Evolutionary conservation across 768 basidiomycete species (phyloP).

Genomic region (Collybia sordida): DNA sequence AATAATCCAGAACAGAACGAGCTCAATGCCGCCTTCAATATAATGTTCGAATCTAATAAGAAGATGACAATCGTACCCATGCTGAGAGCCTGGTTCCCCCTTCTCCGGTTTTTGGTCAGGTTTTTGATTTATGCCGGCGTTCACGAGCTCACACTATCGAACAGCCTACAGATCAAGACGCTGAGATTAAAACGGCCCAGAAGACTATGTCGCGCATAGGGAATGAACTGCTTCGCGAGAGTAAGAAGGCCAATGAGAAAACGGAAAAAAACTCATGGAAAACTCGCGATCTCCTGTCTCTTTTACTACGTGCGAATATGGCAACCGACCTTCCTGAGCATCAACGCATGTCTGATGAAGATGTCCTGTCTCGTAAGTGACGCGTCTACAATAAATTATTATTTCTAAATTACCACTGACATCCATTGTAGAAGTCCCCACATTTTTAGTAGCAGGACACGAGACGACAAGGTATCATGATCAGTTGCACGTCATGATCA

Average conservation of each 20-base stretch:
- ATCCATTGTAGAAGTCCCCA: conserved; percentile 40
- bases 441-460: conserved; percentile 49
- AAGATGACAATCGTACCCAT: conserved; percentile 24
- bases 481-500: background rate
- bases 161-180: conserved; percentile 15
- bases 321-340: conserved; percentile 31
- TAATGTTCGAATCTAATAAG: conserved; percentile 40
- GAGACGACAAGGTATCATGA: conserved; percentile 40
- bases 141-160: background rate
- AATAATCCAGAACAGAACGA: conserved; percentile 32
- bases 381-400: background rate
- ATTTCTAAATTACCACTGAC: background rate
- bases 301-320: conserved; percentile 49
- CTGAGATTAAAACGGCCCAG: conserved; percentile 19
- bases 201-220: conserved; percentile 39
- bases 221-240: conserved; percentile 34
- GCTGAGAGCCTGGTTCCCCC: conserved; percentile 29
- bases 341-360: conserved; percentile 18
- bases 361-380: conserved; percentile 15
- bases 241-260: conserved; percentile 27
- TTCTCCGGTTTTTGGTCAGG: conserved; percentile 30
- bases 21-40: conserved; percentile 43
- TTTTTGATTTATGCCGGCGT: background rate
- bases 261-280: conserved; percentile 1
- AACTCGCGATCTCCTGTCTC: conserved; percentile 48